Conservation (phyloP, 257 asterid genomes). For the Striga asiatica region DNA sequence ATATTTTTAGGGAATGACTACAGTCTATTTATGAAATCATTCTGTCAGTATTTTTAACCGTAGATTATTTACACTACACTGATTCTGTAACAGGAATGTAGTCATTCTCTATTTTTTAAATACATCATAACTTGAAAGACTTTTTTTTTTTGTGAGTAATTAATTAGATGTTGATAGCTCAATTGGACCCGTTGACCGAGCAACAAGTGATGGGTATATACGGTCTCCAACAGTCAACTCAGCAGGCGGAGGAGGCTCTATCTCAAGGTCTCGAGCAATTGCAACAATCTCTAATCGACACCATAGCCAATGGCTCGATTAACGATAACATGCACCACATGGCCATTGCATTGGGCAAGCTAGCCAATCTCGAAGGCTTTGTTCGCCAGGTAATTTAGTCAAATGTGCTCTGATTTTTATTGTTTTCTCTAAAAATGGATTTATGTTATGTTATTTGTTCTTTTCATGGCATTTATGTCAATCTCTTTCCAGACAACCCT, state of each 20-base stretch:
- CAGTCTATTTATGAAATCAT: no score
- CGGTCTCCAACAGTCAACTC: slow-evolving; percentile 80
- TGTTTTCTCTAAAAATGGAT: no score
- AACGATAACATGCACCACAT: slow-evolving; percentile 78
- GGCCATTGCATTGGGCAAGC: slow-evolving; percentile 83
- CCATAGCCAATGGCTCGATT: slow-evolving; percentile 44
- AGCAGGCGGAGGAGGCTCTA: slow-evolving; percentile 95
- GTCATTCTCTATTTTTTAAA: no score
- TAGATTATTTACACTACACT: no score
- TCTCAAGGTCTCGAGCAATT: slow-evolving; percentile 81
- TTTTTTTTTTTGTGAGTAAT: neutral
- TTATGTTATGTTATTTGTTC: no score
- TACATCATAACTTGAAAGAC: neutral
- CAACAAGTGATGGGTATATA: slow-evolving; percentile 82
- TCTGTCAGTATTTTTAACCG: no score
- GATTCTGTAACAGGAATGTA: no score
- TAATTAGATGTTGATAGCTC: slow-evolving; percentile 60
- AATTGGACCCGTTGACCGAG: slow-evolving; percentile 81
- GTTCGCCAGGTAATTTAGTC: slow-evolving; percentile 95
- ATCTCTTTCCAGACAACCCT: no score
- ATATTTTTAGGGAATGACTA: no score
- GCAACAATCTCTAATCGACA: slow-evolving; percentile 67
- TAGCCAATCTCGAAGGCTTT: slow-evolving; percentile 78
- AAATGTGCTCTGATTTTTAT: no score
- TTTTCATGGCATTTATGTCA: no score